phyloP scores from a whole-genome alignment of 495 filamentous ascomycete genomes.

The Aspergillus saccharolyticus region DNA sequence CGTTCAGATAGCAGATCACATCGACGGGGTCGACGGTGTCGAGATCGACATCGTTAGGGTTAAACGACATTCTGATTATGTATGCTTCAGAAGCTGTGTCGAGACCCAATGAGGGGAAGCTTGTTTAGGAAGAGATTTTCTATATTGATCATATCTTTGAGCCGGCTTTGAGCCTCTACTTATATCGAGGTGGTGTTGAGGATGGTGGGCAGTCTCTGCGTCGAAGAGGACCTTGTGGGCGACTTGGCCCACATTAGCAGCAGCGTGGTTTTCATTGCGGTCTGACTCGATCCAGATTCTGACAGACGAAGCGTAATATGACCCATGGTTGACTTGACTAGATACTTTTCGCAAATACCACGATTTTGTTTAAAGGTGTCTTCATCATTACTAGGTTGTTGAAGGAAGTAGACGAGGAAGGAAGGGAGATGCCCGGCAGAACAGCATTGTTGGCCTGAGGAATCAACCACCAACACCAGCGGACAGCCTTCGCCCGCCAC shows the following conservation, averaged over 20 bases:
- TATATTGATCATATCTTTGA: not conserved
- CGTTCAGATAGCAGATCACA: constrained; percentile 35
- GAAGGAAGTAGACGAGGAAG: not conserved
- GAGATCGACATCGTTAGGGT: constrained; percentile 38
- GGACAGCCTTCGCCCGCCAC: not conserved
- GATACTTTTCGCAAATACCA: not conserved
- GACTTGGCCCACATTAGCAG: not conserved
- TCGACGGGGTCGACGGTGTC: constrained; percentile 28
- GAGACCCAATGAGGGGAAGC: not conserved
- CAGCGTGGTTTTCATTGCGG: not conserved
- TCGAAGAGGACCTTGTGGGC: not conserved
- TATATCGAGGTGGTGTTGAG: not conserved
- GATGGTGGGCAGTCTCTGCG: not conserved
- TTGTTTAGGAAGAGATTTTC: not conserved
- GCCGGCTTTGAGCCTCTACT: not conserved
- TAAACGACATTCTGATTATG: constrained; percentile 26
- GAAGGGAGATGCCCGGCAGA: not conserved
- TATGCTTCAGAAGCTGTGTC: not conserved
- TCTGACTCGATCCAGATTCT: not conserved
- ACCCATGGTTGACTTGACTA: not conserved
- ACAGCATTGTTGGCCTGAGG: not conserved
- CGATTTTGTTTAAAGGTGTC: too few relatives aligned
- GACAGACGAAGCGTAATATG: too few relatives aligned
- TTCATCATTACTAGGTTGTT: too few relatives aligned
- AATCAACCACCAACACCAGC: not conserved